These are phyloP conservation scores for Flaveria trinervia DNA, from an alignment of 129 eudicot species.

Conservation along the genomic window DNA sequence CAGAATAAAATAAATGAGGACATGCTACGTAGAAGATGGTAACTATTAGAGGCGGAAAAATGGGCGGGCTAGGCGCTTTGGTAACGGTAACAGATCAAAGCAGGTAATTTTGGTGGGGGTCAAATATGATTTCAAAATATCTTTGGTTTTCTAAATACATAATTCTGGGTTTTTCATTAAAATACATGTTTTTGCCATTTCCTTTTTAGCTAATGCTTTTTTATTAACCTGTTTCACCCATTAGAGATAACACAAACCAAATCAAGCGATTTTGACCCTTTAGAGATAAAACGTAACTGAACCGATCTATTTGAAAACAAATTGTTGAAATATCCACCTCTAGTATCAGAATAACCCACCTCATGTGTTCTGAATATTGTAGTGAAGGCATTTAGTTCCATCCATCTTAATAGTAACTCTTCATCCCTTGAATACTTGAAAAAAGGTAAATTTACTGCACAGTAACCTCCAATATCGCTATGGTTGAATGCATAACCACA, in stretches of 20 bases:
- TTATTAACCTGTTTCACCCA: too few relatives aligned
- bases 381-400: constrained; percentile 95
- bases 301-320: not conserved
- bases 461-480: constrained; percentile 97
- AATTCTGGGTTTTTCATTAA: too few relatives aligned
- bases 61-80: not conserved
- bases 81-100: not conserved
- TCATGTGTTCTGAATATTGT: constrained; percentile 93
- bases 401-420: constrained; percentile 89
- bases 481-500: constrained; percentile 93
- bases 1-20: constrained; percentile 8
- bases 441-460: constrained; percentile 84
- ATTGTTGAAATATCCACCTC: not conserved
- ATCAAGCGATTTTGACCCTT: not conserved
- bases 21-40: not conserved
- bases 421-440: constrained; percentile 82
- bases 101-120: not conserved
- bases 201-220: too few relatives aligned
- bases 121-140: not conserved
- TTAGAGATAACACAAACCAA: too few relatives aligned
- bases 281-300: constrained; percentile 4
- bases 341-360: constrained; percentile 46
- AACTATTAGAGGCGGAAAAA: not conserved
- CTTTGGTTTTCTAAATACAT: too few relatives aligned
- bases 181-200: too few relatives aligned